Conservation (phyloP, 2,329 filamentous ascomycete genomes). For the Beauveria sp. region DNA sequence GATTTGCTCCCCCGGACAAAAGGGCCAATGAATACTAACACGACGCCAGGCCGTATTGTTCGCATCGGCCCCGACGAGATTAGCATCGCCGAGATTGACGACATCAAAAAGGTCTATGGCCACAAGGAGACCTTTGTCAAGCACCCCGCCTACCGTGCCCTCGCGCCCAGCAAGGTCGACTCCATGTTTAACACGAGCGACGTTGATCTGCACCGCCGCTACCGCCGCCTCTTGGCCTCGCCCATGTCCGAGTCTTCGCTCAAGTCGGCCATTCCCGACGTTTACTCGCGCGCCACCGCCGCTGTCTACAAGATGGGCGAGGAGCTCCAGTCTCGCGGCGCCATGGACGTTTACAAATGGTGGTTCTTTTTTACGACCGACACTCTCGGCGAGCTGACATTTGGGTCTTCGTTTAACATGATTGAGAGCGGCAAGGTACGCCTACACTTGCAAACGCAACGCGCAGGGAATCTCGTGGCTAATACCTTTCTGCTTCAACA, state of each 20-base stretch:
- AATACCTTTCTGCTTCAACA: background rate
- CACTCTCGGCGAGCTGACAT: slow-evolving; percentile 44
- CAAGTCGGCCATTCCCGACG: slow-evolving; percentile 21
- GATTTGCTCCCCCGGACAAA: too few relatives aligned
- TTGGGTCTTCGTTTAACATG: slow-evolving; percentile 48
- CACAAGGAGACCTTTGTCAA: slow-evolving; percentile 20
- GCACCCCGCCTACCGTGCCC: slow-evolving; percentile 16
- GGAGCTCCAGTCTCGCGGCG: slow-evolving; percentile 31
- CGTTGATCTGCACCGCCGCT: slow-evolving; percentile 29
- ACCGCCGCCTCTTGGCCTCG: slow-evolving; percentile 34
- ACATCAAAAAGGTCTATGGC: slow-evolving; percentile 25
- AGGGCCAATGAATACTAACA: background rate
- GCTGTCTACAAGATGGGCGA: slow-evolving; percentile 35
- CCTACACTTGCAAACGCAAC: background rate
- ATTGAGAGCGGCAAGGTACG: slow-evolving; percentile 41
- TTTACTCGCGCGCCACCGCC: slow-evolving; percentile 29
- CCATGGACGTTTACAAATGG: slow-evolving; percentile 45
- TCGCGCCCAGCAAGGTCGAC: slow-evolving; percentile 14
- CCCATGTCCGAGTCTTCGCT: slow-evolving; percentile 31
- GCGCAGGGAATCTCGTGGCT: background rate
- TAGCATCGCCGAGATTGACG: slow-evolving; percentile 17
- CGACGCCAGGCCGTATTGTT: slow-evolving; percentile 18
- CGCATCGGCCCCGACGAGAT: slow-evolving; percentile 20
- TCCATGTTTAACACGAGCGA: slow-evolving; percentile 34
- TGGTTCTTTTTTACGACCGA: slow-evolving; percentile 47